Conservation (phyloP, 2,329 filamentous ascomycete species). For the Colletotrichum sp. region DNA sequence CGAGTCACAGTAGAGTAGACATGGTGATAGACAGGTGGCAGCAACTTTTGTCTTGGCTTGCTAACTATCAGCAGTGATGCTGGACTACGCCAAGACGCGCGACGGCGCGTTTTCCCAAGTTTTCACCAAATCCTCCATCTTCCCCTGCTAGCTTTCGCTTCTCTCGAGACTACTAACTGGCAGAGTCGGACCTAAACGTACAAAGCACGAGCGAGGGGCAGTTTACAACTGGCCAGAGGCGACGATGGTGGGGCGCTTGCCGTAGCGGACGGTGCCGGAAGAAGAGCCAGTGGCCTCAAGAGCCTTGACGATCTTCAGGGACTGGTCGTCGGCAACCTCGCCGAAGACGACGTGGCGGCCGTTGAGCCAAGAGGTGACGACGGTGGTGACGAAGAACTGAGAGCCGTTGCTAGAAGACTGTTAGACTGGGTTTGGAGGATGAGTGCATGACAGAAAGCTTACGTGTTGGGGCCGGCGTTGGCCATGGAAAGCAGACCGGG, state of each 20-base stretch:
- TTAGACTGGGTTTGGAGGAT: slow-evolving; percentile 12
- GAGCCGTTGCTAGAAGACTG: slow-evolving; percentile 82
- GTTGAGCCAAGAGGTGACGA: slow-evolving; percentile 85
- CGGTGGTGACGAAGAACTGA: slow-evolving; percentile 97
- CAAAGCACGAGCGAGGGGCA: slow-evolving; percentile 19
- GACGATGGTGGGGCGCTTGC: slow-evolving; percentile 64
- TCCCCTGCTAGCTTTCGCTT: background rate
- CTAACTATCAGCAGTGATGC: background rate
- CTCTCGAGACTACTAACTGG: slow-evolving; percentile 7
- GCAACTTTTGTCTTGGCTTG: slow-evolving; percentile 19
- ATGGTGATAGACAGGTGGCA: background rate
- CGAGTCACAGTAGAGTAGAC: background rate
- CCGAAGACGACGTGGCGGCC: slow-evolving; percentile 87
- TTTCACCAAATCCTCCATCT: slow-evolving; percentile 1
- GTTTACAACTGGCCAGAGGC: slow-evolving; percentile 55
- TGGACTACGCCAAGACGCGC: background rate
- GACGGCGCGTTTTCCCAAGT: slow-evolving; percentile 5
- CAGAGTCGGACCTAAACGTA: slow-evolving; percentile 20
- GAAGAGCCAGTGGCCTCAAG: slow-evolving; percentile 65
- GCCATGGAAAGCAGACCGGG: slow-evolving; percentile 92
- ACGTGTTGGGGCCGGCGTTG: slow-evolving; percentile 95
- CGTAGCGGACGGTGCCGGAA: slow-evolving; percentile 60
- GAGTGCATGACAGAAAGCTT: slow-evolving; percentile 33
- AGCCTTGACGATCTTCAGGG: slow-evolving; percentile 61
- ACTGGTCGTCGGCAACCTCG: slow-evolving; percentile 63